Evolutionary conservation across 805 yeast genomes (phyloP), one percentile per base, ranked within the genome.

Genomic region (Maudiozyma barnettii): DNA sequence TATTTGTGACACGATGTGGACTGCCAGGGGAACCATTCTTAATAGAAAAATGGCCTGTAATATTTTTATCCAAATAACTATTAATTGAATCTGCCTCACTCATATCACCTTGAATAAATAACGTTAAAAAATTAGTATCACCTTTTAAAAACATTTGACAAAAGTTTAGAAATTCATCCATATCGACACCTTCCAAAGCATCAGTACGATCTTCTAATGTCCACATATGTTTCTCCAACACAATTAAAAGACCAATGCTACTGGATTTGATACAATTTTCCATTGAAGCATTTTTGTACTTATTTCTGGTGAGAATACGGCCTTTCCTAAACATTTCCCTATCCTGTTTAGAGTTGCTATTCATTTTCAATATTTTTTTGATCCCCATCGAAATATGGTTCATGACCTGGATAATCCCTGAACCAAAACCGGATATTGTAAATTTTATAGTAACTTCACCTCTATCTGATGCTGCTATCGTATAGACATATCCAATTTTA

Each of bases 141-240:
- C 45, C 43, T 10, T 16, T 16, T 8, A 68, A 52, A 22, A 77
- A 63, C 0, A 38, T 4, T 0, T 43, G 13, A 5, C 69, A 59
- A 44, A 74, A 64, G 0, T 48, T 13, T 18, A 55, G 54, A 42
- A 79, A 63, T 0, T 61, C 55, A 0, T 64, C 61, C 7, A 66
- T 48, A 22, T 74, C 75, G 6, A 76, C 53, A 8, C 72, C 70
- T 50, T 82, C 84, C 33, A 82, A 55, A 0, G 76, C 75, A n/a
- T 75, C 77, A 14, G 76, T 53, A 52, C 88, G 66, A 30, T 77
- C 77, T 22, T 79, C 77, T 2, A 81, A 51, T 1, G 73, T 57
- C 78, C 81, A 78, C 29, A 76, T 67, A 41, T 72, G 64, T 49
- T 76, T 76, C 51, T 84, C 95, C 33, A 83, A 52, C 0, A 76